These are phyloP conservation scores for Gynandropsis gynandra DNA, from an alignment of 345 rosid species.

Conservation along the genomic window DNA sequence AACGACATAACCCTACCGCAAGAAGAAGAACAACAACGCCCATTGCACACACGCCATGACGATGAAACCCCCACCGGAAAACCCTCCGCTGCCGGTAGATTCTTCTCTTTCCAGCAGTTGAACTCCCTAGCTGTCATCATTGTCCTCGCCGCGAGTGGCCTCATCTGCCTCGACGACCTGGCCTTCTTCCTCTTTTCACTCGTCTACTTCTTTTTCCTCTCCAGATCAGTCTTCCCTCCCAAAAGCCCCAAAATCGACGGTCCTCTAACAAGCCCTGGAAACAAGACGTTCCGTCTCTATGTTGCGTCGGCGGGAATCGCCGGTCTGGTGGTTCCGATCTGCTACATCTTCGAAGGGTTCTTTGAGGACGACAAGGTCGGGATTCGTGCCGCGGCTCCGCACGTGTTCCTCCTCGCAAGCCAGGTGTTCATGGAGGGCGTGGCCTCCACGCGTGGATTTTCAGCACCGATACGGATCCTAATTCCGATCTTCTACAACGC, in stretches of 20 bases:
- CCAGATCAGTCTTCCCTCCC: constrained; percentile 50
- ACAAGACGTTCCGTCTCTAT: constrained; percentile 41
- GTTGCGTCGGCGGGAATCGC: constrained; percentile 40
- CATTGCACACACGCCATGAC: background rate
- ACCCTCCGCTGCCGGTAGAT: constrained; percentile 14
- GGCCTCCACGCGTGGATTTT: constrained; percentile 46
- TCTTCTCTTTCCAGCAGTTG: constrained; percentile 54
- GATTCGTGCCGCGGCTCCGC: constrained; percentile 70
- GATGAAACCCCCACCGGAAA: constrained; percentile 20
- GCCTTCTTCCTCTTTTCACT: constrained; percentile 44
- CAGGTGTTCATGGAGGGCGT: constrained; percentile 92
- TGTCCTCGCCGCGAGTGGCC: constrained; percentile 61
- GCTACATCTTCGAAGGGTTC: constrained; percentile 69
- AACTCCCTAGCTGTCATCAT: constrained; percentile 49
- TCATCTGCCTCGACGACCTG: constrained; percentile 51
- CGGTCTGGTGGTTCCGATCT: constrained; percentile 62
- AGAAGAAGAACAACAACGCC: constrained; percentile 28
- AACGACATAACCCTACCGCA: constrained; percentile 47
- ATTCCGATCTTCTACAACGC: constrained; percentile 78
- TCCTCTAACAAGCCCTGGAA: constrained; percentile 32
- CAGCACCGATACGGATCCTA: constrained; percentile 62
- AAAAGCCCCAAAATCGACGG: constrained; percentile 31
- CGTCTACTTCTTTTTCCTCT: constrained; percentile 58
- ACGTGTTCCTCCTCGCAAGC: constrained; percentile 61
- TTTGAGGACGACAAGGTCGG: constrained; percentile 62